Evolutionary conservation across 176 grass and related monocot genomes (phyloP).

Genomic region (Pharus latifolius): DNA sequence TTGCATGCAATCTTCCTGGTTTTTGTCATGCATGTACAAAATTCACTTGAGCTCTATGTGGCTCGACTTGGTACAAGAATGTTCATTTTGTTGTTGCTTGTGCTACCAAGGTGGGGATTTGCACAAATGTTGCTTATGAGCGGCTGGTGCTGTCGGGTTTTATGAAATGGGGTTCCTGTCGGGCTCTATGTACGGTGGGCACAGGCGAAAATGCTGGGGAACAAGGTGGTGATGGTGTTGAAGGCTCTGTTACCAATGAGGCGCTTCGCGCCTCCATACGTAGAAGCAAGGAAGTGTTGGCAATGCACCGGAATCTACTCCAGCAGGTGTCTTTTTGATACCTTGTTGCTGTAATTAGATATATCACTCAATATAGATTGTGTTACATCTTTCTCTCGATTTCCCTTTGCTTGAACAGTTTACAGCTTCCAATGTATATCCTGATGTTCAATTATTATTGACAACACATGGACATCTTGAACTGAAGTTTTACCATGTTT

Average conservation of each 20-base stretch:
- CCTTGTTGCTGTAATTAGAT: slow-evolving; percentile 3
- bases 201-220: not conserved
- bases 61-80: not conserved
- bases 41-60: too few relatives aligned
- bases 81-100: not conserved
- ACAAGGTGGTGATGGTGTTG: not conserved
- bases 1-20: too few relatives aligned
- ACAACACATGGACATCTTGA: too few relatives aligned
- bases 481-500: not conserved
- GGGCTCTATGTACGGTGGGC: slow-evolving; percentile 10
- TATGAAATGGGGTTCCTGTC: not conserved
- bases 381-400: too few relatives aligned
- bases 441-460: too few relatives aligned
- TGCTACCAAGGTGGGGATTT: slow-evolving; percentile 20
- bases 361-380: not conserved
- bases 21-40: too few relatives aligned
- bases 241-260: slow-evolving; percentile 24
- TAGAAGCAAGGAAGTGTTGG: slow-evolving; percentile 55
- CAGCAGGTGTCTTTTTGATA: slow-evolving; percentile 32
- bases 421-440: too few relatives aligned
- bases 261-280: slow-evolving; percentile 26
- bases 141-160: slow-evolving; percentile 10
- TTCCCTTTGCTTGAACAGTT: not conserved
- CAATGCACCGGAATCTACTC: slow-evolving; percentile 35
- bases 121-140: not conserved